Percentiles rank a stretch among this genome's conserved stretches.
phyloP scores from a whole-genome alignment of 2,329 filamentous ascomycete species.

The Bipolaris zeicola region DNA sequence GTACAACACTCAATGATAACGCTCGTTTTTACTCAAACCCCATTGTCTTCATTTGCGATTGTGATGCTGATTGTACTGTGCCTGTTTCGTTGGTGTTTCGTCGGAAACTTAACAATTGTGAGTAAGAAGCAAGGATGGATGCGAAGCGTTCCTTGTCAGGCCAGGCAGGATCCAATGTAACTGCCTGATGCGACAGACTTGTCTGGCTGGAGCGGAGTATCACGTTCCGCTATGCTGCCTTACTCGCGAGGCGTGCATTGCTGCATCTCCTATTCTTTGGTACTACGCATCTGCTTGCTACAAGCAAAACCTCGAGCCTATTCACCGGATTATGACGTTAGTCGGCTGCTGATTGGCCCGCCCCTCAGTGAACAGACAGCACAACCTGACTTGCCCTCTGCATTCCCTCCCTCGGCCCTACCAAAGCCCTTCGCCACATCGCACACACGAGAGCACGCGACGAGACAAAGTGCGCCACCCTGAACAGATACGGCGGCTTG shows the following conservation, averaged over 20 bases:
- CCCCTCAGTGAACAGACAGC: conserved; percentile 15
- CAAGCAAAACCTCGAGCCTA: neutral
- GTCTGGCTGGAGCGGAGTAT: neutral
- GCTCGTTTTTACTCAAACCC: conserved; percentile 12
- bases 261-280: too few species aligned
- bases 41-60: neutral
- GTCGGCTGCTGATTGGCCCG: conserved; percentile 19
- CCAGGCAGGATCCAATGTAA: neutral
- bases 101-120: neutral
- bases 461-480: conserved; percentile 22
- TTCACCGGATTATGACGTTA: conserved; percentile 27
- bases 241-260: too few species aligned
- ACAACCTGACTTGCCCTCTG: conserved; percentile 6
- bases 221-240: neutral
- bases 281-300: neutral
- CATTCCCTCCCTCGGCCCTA: conserved; percentile 27
- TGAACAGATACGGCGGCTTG: conserved; percentile 12
- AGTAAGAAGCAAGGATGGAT: neutral
- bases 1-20: conserved; percentile 23
- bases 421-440: conserved; percentile 21
- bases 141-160: neutral
- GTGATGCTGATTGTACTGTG: neutral
- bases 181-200: neutral
- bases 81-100: neutral
- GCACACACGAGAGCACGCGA: conserved; percentile 41